Percentiles rank a stretch among this genome's conserved stretches.
phyloP scores from a whole-genome alignment of 495 filamentous ascomycete genomes.

The Aspergillus olivimuriae region DNA sequence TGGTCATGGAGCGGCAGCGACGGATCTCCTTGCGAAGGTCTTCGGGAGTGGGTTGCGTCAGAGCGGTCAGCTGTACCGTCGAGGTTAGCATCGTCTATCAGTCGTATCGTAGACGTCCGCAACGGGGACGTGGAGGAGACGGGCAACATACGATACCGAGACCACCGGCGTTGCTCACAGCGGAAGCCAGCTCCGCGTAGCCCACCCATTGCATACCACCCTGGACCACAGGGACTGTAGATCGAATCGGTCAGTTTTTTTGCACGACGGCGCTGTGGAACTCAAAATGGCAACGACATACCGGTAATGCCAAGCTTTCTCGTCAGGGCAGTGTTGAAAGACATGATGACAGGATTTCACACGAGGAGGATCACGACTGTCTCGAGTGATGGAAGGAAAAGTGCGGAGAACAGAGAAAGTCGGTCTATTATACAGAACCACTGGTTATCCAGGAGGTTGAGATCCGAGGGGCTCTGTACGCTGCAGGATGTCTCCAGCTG shows the following conservation, averaged over 20 bases:
- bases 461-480: not conserved
- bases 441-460: too few relatives aligned
- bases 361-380: too few relatives aligned
- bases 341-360: conserved; percentile 66
- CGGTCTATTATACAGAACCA: not conserved
- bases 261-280: too few relatives aligned
- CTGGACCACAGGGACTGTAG: conserved; percentile 86
- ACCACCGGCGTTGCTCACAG: conserved; percentile 92
- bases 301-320: conserved; percentile 80
- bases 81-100: conserved; percentile 5
- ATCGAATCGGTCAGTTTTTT: too few relatives aligned
- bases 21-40: conserved; percentile 91
- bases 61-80: conserved; percentile 68
- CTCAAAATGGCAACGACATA: conserved; percentile 26
- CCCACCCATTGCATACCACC: conserved; percentile 94
- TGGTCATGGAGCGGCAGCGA: conserved; percentile 77
- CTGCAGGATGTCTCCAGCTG: not conserved
- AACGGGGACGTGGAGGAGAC: not conserved
- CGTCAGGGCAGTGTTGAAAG: conserved; percentile 87
- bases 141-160: conserved; percentile 62
- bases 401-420: not conserved
- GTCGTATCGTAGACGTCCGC: not conserved
- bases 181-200: conserved; percentile 86
- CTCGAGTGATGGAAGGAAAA: too few relatives aligned
- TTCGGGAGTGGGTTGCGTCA: conserved; percentile 90